Conservation (phyloP, 2,329 filamentous ascomycete species). For the Fusarium kyushuense region DNA sequence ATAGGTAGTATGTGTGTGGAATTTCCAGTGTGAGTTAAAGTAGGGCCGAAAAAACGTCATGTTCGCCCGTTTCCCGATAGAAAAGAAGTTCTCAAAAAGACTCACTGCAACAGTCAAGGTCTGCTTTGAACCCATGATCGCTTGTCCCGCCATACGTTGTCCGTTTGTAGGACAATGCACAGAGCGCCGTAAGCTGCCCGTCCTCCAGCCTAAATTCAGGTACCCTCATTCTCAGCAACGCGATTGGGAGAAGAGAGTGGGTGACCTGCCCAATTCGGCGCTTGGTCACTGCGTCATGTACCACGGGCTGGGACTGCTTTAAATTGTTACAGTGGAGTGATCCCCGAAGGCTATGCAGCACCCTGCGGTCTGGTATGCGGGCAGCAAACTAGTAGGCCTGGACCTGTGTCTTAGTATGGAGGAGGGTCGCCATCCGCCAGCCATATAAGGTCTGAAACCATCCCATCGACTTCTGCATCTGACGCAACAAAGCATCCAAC, state of each 20-base stretch:
- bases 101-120: neutral
- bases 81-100: neutral
- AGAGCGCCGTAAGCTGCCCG: neutral
- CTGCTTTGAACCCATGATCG: slow-evolving; percentile 5
- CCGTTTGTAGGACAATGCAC: slow-evolving; percentile 20
- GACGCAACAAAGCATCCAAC: slow-evolving; percentile 23
- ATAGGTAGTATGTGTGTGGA: neutral
- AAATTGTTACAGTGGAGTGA: slow-evolving; percentile 34
- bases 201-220: slow-evolving; percentile 13
- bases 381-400: slow-evolving; percentile 19
- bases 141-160: slow-evolving; percentile 20
- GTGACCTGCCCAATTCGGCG: slow-evolving; percentile 33
- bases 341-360: slow-evolving; percentile 12
- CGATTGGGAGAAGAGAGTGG: slow-evolving; percentile 27
- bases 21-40: neutral
- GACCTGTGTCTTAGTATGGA: neutral
- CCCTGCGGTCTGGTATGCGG: slow-evolving; percentile 24
- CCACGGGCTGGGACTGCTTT: slow-evolving; percentile 24
- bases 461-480: slow-evolving; percentile 25
- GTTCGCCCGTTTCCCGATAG: neutral
- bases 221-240: slow-evolving; percentile 23
- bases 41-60: slow-evolving; percentile 9
- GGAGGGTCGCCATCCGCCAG: slow-evolving; percentile 15
- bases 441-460: slow-evolving; percentile 34
- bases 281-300: slow-evolving; percentile 17